phyloP scores from a whole-genome alignment of 2,329 filamentous ascomycete species.

The Orbilia brochopaga region DNA sequence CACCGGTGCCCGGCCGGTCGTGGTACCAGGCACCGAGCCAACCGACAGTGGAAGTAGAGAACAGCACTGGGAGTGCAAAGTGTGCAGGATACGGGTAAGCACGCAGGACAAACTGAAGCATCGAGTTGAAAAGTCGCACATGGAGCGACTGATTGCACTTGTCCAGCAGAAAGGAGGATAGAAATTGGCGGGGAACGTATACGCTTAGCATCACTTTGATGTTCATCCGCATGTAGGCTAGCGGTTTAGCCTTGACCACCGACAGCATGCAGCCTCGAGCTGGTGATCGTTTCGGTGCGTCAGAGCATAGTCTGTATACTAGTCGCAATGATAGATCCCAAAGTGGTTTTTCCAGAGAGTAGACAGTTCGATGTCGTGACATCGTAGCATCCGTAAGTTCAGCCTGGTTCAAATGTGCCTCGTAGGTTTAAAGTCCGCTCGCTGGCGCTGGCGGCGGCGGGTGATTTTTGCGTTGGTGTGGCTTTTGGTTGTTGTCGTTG shows the following conservation, averaged over 20 bases:
- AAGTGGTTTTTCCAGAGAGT: too few species aligned
- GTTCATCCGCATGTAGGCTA: too few species aligned
- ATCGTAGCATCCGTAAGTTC: too few species aligned
- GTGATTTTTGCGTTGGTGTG: conserved; percentile 22
- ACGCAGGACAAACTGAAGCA: conserved; percentile 10
- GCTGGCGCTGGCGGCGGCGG: background rate
- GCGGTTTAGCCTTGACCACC: too few species aligned
- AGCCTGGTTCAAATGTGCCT: too few species aligned
- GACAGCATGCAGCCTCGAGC: too few species aligned
- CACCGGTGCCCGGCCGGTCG: background rate
- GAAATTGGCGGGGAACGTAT: background rate
- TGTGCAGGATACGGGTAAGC: conserved; percentile 13
- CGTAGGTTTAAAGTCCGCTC: too few species aligned
- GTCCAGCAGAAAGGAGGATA: conserved; percentile 38
- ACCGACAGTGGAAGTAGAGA: background rate
- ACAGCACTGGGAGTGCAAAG: conserved; percentile 35
- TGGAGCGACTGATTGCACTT: conserved; percentile 15
- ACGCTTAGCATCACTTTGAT: background rate
- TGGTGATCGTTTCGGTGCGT: too few species aligned
- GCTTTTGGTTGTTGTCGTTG: conserved; percentile 39
- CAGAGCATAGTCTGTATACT: too few species aligned
- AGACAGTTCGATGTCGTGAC: too few species aligned
- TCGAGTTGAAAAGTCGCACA: conserved; percentile 21
- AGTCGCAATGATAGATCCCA: too few species aligned
- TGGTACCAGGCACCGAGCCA: background rate